Percentiles rank a stretch among this genome's conserved stretches.
These are phyloP conservation scores for Elongisporangium undulatum DNA, from an alignment of 352 stramenopile species.

Conservation along the genomic window DNA sequence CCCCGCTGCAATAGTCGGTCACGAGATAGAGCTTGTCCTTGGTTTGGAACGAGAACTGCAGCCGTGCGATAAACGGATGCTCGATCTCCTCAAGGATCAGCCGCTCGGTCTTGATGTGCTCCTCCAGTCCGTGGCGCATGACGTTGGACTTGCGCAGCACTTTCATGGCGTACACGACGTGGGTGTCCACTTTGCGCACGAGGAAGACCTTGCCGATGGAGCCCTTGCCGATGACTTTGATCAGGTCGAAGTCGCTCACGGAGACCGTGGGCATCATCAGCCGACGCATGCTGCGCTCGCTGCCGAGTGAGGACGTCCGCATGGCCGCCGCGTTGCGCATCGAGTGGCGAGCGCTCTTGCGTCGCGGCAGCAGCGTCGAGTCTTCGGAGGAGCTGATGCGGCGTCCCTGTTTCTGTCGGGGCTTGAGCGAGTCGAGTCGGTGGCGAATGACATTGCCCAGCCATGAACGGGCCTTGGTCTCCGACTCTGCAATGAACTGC, in stretches of 20 bases:
- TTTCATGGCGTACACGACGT: constrained; percentile 97
- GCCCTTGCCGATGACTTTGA: constrained; percentile 80
- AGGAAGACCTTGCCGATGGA: constrained; percentile 90
- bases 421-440: constrained; percentile 63
- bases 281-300: constrained; percentile 20
- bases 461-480: constrained; percentile 52
- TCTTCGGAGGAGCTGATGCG: constrained; percentile 32
- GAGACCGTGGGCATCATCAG: constrained; percentile 40
- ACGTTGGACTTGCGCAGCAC: constrained; percentile 96
- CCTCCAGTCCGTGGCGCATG: constrained; percentile 89
- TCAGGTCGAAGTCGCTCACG: constrained; percentile 82
- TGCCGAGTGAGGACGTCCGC: constrained; percentile 50
- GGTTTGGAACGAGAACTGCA: constrained; percentile 98
- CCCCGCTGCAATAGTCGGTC: constrained; percentile 89
- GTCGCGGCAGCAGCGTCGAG: constrained; percentile 21
- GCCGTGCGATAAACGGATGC: constrained; percentile 97
- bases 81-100: constrained; percentile 97
- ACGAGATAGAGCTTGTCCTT: constrained; percentile 88
- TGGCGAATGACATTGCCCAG: constrained; percentile 59
- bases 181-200: constrained; percentile 84
- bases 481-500: constrained; percentile 63
- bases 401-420: constrained; percentile 40
- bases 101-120: constrained; percentile 96
- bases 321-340: constrained; percentile 41
- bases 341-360: constrained; percentile 41